These are phyloP conservation scores for Aspergillus cavernicola DNA, from an alignment of 495 filamentous ascomycete species.

Conservation along the genomic window DNA sequence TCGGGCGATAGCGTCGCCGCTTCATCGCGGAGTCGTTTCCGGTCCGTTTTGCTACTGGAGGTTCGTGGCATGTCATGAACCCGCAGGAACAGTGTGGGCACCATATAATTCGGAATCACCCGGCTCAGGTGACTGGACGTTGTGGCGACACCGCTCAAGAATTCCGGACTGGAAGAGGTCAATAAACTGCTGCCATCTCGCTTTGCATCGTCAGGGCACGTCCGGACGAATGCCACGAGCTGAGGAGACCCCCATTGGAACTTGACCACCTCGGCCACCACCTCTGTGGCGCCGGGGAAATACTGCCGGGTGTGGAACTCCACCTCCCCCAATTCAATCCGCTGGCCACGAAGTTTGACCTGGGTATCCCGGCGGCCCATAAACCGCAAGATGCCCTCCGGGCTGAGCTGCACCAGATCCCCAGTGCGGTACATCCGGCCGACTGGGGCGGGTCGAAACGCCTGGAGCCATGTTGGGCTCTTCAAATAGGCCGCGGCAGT, in stretches of 20 bases:
- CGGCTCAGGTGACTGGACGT: no score
- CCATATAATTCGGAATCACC: background rate
- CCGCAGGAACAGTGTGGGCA: background rate
- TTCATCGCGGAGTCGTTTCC: background rate
- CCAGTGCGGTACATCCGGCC: slow-evolving; percentile 25
- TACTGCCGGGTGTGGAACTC: slow-evolving; percentile 12
- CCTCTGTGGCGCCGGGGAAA: background rate
- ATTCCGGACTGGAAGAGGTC: no score
- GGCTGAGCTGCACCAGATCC: slow-evolving; percentile 16
- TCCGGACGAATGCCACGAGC: background rate
- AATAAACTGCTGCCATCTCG: background rate
- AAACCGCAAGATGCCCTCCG: slow-evolving; percentile 15
- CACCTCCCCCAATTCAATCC: slow-evolving; percentile 45
- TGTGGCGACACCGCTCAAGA: no score
- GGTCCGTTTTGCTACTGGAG: background rate
- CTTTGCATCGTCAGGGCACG: background rate
- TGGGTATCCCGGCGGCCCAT: slow-evolving; percentile 26
- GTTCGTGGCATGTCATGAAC: background rate
- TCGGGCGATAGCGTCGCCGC: background rate
- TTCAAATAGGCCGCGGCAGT: slow-evolving; percentile 34
- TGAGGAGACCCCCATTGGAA: background rate
- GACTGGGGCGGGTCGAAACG: slow-evolving; percentile 8
- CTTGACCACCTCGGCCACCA: slow-evolving; percentile 4
- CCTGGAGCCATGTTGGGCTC: slow-evolving; percentile 27
- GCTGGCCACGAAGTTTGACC: slow-evolving; percentile 42